Evolutionary conservation across 1,139 yeast species (phyloP).

Genomic region (Saccharomycopsis hybrid): DNA sequence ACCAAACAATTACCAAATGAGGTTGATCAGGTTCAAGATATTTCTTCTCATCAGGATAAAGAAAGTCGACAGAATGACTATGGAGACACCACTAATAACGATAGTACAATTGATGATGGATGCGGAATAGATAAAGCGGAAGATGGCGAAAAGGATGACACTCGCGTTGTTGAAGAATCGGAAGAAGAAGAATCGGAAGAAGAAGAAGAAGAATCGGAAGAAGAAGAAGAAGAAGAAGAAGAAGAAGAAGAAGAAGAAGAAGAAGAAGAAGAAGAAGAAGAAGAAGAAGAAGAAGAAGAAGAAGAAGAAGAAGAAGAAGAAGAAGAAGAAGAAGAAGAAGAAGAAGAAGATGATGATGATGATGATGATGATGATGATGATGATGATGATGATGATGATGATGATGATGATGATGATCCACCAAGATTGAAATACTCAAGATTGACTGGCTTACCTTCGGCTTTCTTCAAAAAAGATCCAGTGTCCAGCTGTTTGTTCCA

Average conservation of each 20-base stretch:
- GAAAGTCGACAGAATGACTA: too few species aligned
- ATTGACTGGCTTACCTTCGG: constrained; percentile 54
- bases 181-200: too few species aligned
- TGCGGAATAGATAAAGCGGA: too few species aligned
- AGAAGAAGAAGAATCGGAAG: too few species aligned
- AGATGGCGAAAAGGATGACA: too few species aligned
- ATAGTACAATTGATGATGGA: too few species aligned
- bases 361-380: constrained; percentile 22
- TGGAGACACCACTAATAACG: too few species aligned
- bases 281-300: constrained; percentile 20
- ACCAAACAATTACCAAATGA: too few species aligned
- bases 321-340: constrained; percentile 22
- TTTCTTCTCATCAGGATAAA: too few species aligned
- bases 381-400: constrained; percentile 21
- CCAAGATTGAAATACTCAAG: constrained; percentile 74
- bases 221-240: too few species aligned
- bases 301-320: constrained; percentile 20
- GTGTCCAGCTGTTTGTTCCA: constrained; percentile 62
- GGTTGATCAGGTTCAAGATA: too few species aligned
- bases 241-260: neutral
- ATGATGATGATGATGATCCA: constrained; percentile 27
- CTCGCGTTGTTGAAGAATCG: too few species aligned
- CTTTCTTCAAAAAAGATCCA: constrained; percentile 68
- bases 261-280: constrained; percentile 18
- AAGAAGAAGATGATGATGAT: constrained; percentile 21